Conservation (phyloP, 2,329 filamentous ascomycete species). For the Fusarium sp. region DNA sequence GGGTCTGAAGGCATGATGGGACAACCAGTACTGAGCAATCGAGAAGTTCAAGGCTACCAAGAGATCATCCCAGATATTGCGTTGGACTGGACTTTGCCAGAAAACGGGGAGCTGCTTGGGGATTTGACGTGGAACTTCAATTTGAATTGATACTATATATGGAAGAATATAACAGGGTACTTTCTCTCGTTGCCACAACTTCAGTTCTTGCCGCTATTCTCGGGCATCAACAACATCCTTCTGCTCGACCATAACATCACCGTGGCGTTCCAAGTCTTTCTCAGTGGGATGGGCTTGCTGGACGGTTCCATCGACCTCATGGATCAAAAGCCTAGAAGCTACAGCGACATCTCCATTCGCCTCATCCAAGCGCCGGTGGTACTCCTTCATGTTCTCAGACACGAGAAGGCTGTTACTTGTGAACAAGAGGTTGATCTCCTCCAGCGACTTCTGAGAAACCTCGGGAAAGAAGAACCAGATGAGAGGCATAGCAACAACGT, state of each 20-base stretch:
- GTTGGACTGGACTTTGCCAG: background rate
- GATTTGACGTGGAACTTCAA: slow-evolving; percentile 1
- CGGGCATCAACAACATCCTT: background rate
- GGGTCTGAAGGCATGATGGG: background rate
- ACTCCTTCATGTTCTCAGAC: background rate
- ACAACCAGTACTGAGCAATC: background rate
- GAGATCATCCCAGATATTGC: background rate
- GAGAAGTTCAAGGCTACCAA: background rate
- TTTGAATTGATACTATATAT: background rate
- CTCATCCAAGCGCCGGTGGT: background rate
- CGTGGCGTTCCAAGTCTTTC: background rate
- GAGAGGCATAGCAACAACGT: background rate
- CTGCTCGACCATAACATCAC: background rate
- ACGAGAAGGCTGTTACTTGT: background rate
- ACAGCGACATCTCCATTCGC: background rate
- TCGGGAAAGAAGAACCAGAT: background rate
- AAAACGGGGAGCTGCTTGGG: background rate
- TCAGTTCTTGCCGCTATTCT: background rate
- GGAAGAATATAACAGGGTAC: background rate
- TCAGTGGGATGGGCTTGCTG: background rate
- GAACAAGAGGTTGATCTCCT: background rate
- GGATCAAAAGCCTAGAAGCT: background rate
- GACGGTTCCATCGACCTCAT: background rate
- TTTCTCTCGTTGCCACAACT: too few species aligned
- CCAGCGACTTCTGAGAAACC: background rate